A percentile compares a stretch with the other conserved stretches of the same genome.
Conservation (phyloP, 1,139 yeast genomes). For the Debaryomyces singareniensis region DNA sequence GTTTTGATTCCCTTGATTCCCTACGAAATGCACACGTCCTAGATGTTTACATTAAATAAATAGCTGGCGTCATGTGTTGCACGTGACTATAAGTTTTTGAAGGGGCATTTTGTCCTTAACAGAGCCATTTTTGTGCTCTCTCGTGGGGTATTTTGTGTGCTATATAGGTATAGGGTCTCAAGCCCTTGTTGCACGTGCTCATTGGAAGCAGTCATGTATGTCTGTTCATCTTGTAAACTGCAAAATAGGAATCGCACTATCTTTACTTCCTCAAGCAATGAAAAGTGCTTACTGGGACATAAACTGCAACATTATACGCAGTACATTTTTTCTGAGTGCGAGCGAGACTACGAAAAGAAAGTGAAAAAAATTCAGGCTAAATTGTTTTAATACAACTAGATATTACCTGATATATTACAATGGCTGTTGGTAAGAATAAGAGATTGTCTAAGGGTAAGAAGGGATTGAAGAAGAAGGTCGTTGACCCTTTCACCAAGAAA, state of each 20-base stretch:
- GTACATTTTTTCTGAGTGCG: background rate
- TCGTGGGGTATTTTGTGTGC: too few relatives aligned
- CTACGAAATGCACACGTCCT: background rate
- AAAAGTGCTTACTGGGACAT: background rate
- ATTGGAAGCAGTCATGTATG: too few relatives aligned
- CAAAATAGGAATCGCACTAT: constrained; percentile 1
- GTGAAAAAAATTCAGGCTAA: constrained; percentile 2
- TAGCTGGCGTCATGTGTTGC: background rate
- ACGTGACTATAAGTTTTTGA: background rate
- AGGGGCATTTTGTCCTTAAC: too few relatives aligned
- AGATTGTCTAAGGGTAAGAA: constrained; percentile 50
- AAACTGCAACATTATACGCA: constrained; percentile 1
- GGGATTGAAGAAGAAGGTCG: constrained; percentile 48
- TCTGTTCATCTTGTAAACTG: constrained; percentile 1
- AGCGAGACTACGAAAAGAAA: constrained; percentile 2
- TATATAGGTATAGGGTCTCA: too few relatives aligned
- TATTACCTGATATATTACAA: constrained; percentile 9
- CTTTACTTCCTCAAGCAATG: background rate
- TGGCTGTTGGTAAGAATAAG: constrained; percentile 52
- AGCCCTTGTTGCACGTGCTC: too few relatives aligned
- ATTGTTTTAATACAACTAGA: background rate
- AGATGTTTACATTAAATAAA: too few relatives aligned
- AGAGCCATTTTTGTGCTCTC: too few relatives aligned
- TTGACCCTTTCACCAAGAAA: constrained; percentile 48
- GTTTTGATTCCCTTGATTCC: too few relatives aligned